Percentiles rank a stretch among this genome's conserved stretches.
Conservation (phyloP, 2,329 filamentous ascomycete species). For the Chaetomium olivaceum region DNA sequence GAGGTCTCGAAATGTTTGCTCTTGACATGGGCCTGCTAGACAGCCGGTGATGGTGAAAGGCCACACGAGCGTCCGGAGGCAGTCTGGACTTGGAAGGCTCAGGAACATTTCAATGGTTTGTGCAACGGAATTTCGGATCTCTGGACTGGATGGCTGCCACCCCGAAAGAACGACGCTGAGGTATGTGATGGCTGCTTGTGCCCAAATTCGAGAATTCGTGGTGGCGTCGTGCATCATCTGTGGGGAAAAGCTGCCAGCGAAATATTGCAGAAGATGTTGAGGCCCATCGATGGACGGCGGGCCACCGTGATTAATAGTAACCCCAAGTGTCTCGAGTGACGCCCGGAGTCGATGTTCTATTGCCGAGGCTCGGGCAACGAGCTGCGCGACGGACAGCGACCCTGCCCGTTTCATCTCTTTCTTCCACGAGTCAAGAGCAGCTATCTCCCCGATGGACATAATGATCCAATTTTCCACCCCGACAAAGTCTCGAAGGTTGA, state of each 20-base stretch:
- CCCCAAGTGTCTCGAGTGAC: constrained; percentile 38
- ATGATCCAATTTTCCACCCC: constrained; percentile 61
- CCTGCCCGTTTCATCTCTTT: constrained; percentile 46
- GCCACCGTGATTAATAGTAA: not conserved
- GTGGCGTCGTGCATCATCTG: constrained; percentile 15
- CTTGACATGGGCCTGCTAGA: constrained; percentile 43
- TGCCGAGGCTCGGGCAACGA: constrained; percentile 47
- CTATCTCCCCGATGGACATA: constrained; percentile 54
- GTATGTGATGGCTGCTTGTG: constrained; percentile 50
- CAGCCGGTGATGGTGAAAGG: constrained; percentile 42
- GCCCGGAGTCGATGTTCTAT: constrained; percentile 44
- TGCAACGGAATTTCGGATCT: constrained; percentile 41
- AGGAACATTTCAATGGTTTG: constrained; percentile 40
- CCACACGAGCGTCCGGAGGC: constrained; percentile 40
- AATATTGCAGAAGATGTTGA: constrained; percentile 20
- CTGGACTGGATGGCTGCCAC: constrained; percentile 50
- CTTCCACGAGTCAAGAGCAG: constrained; percentile 58
- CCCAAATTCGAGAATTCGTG: constrained; percentile 47
- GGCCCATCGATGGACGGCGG: not conserved
- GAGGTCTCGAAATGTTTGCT: constrained; percentile 46
- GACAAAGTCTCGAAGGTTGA: constrained; percentile 52
- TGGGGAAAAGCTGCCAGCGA: constrained; percentile 3
- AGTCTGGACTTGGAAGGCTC: constrained; percentile 33
- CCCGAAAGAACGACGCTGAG: constrained; percentile 51
- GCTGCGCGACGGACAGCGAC: constrained; percentile 47